Evolutionary conservation across 768 basidiomycete genomes (phyloP).

Genomic region (Rickenella mellea): DNA sequence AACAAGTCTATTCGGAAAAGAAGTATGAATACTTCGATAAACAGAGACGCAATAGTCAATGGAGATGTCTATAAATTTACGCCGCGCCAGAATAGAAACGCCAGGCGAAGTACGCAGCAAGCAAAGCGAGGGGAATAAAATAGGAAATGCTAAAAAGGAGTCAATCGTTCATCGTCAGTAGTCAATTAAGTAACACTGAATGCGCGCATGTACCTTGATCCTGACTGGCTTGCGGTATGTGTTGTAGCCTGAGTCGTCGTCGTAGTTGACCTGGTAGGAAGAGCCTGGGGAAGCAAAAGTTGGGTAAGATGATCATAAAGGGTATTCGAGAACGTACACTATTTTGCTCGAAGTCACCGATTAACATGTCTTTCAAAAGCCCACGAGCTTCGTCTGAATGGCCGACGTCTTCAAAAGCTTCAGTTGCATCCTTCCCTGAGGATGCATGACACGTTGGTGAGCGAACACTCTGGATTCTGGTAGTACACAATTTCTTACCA

Average conservation of each 20-base stretch:
- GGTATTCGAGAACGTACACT: constrained; percentile 35
- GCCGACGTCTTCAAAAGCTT: constrained; percentile 98
- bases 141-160: constrained; percentile 54
- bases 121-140: constrained; percentile 68
- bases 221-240: constrained; percentile 47
- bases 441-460: constrained; percentile 2
- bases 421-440: constrained; percentile 88
- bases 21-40: no score
- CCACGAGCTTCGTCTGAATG: constrained; percentile 97
- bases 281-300: constrained; percentile 3
- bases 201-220: constrained; percentile 50
- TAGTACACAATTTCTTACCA: constrained; percentile 39
- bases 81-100: constrained; percentile 54
- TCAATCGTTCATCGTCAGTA: constrained; percentile 6
- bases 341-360: constrained; percentile 75
- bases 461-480: constrained; percentile 7
- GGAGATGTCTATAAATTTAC: constrained; percentile 17
- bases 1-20: no score
- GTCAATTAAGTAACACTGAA: no score
- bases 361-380: constrained; percentile 65
- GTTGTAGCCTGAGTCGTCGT: constrained; percentile 28
- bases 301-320: constrained; percentile 5
- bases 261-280: constrained; percentile 20
- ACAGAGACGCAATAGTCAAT: no score
- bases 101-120: constrained; percentile 86